Conservation (phyloP, 345 rosid species). For the Physaria fendleri region DNA sequence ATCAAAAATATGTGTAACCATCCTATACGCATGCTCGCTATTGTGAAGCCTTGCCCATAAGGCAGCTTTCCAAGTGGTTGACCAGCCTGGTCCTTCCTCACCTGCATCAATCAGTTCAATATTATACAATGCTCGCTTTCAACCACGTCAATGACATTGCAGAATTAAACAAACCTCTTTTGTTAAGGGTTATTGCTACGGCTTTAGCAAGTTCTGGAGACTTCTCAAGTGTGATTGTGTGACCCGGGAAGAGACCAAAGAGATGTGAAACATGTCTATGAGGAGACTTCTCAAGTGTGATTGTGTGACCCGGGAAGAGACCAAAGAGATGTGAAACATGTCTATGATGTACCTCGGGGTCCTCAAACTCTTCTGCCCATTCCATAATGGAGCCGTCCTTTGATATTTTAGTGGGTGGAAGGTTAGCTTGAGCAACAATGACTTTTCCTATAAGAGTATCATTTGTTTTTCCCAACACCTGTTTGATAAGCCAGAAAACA, state of each 20-base stretch:
- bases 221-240: constrained; percentile 57
- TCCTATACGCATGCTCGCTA: constrained; percentile 59
- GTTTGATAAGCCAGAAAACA: constrained; percentile 20
- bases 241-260: constrained; percentile 92
- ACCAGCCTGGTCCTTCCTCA: constrained; percentile 97
- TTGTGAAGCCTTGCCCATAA: constrained; percentile 82
- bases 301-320: constrained; percentile 81
- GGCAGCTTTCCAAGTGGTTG: constrained; percentile 80
- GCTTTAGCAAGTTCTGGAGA: constrained; percentile 74
- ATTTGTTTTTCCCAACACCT: constrained; percentile 55
- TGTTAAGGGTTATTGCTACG: constrained; percentile 56
- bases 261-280: constrained; percentile 89
- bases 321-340: constrained; percentile 93
- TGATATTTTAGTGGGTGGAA: constrained; percentile 59
- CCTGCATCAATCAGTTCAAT: constrained; percentile 39
- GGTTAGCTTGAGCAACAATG: constrained; percentile 51
- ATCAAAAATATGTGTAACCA: constrained; percentile 66
- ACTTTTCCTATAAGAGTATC: constrained; percentile 56
- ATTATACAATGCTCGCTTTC: not conserved
- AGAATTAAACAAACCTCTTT: constrained; percentile 52
- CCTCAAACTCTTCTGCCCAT: constrained; percentile 89
- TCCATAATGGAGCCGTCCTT: constrained; percentile 94
- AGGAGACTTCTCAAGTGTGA: constrained; percentile 56
- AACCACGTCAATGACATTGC: not conserved
- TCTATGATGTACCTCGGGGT: constrained; percentile 72